Base-by-base conservation (phyloP, 2,329 filamentous ascomycete genomes). In the Ceratocystis ficicola region DNA sequence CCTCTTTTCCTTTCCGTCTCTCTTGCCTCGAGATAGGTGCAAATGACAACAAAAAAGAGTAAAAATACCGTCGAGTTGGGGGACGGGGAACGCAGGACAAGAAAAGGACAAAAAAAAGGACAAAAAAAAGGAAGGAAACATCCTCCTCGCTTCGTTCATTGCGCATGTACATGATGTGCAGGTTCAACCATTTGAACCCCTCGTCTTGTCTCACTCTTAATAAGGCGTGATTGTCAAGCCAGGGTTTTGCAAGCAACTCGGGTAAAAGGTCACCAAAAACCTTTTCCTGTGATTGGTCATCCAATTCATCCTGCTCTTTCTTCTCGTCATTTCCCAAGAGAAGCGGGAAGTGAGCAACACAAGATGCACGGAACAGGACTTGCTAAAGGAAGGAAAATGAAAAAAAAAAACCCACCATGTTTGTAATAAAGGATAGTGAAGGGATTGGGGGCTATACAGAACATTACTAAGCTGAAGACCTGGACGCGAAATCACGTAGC, bases 181-280 rank as follows among this genome's bases (percentile, higher is more conserved):
- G 28, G 52, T 10, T 55, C 25, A 25, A 55, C 0, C 6, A 7
- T 32, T 32, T 15, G 36, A 12, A 41, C 36, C 36, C 36, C 10
- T 5, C 36, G 10, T 41, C 36, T 41, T 41, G 36, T 41, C 52
- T 57, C 12, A 28, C n/a, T 32, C 28, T 32, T 28, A 57, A 32
- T 28, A 57, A 57, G 52, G 52, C 52, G 52, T 57, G 28, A 57
- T 57, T 57, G 52, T 17, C 28, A 20, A 32, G 25, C 52, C 28
- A 57, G 52, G 52, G 22, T 57, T 57, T 30, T 57, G 52, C 52
- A 12, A 57, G 20, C 48, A 30, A 57, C 25, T 28, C 25, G 28
- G 52, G 52, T 57, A 57, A 57, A 57, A 57, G 52, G 52, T 5
- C 52, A 15, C 22, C 52, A 12, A 57, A 28, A 28, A 17, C 15